Evolutionary conservation across 2,329 filamentous ascomycete species (phyloP).

Genomic region (Emmonsiellopsis sp.): DNA sequence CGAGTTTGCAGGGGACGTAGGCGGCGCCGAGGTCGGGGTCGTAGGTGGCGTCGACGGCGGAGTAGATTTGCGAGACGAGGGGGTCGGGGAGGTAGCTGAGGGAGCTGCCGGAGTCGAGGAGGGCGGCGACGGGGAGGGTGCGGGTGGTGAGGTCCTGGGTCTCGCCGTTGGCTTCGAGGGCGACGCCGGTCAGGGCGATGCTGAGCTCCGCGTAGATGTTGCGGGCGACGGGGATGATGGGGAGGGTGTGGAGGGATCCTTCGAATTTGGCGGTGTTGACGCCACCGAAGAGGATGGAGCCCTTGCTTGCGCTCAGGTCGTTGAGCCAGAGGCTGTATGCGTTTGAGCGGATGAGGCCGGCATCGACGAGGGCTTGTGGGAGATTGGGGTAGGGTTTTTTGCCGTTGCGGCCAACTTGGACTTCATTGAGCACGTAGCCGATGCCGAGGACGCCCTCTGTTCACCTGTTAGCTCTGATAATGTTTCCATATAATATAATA

Average conservation of each 20-base stretch:
- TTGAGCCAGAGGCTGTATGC: conserved; percentile 70
- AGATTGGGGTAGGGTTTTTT: conserved; percentile 56
- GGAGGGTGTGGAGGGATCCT: conserved; percentile 56
- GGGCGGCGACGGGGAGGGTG: conserved; percentile 45
- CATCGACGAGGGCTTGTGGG: conserved; percentile 53
- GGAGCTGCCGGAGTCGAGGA: conserved; percentile 62
- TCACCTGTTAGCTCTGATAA: conserved; percentile 1
- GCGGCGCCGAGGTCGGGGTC: conserved; percentile 42
- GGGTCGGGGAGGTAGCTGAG: conserved; percentile 56
- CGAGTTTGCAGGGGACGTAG: conserved; percentile 42
- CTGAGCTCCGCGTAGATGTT: conserved; percentile 54
- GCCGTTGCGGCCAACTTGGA: conserved; percentile 49
- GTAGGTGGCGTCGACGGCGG: conserved; percentile 51
- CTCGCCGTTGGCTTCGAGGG: conserved; percentile 23
- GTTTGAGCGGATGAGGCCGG: conserved; percentile 53
- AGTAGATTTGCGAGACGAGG: conserved; percentile 43
- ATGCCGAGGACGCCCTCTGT: conserved; percentile 73
- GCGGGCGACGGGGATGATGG: conserved; percentile 46
- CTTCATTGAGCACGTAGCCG: conserved; percentile 72
- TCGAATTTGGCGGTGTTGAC: conserved; percentile 58
- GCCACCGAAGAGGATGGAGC: conserved; percentile 65
- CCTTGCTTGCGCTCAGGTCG: conserved; percentile 55
- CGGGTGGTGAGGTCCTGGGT: conserved; percentile 11
- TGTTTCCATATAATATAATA: too few species aligned
- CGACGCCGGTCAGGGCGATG: conserved; percentile 56